Conservation (phyloP, 1,139 yeast species). For the Taiozyma sp. region DNA sequence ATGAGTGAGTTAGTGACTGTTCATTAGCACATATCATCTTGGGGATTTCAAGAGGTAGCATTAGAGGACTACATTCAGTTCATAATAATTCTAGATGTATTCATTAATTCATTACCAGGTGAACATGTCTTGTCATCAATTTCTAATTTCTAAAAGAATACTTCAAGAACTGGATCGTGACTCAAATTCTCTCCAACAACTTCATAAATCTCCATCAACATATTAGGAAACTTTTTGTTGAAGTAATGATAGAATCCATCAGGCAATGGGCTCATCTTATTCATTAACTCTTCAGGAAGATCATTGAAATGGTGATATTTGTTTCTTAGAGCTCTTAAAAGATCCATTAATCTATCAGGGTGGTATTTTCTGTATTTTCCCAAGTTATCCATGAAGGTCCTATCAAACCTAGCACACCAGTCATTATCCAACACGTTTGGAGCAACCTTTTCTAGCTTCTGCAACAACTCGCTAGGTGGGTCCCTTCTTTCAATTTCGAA, state of each 20-base stretch:
- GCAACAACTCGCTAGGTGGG: conserved; percentile 68
- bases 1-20: neutral
- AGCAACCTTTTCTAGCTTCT: conserved; percentile 54
- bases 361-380: conserved; percentile 90
- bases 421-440: conserved; percentile 52
- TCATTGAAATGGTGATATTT: conserved; percentile 93
- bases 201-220: conserved; percentile 70
- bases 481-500: conserved; percentile 85
- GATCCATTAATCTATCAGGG: conserved; percentile 71
- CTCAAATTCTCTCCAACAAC: conserved; percentile 53
- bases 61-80: neutral
- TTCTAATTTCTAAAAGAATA: conserved; percentile 34
- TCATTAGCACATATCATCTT: no score
- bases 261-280: conserved; percentile 73
- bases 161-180: conserved; percentile 55
- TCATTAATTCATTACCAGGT: conserved; percentile 1
- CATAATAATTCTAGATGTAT: neutral
- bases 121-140: neutral
- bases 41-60: neutral
- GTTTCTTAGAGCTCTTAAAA: conserved; percentile 83
- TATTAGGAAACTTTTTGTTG: conserved; percentile 64
- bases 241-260: conserved; percentile 79
- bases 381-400: conserved; percentile 67
- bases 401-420: conserved; percentile 77
- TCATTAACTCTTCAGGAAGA: conserved; percentile 57